These are phyloP conservation scores for Chloromonas sp. DNA, from an alignment of 163 green algal genomes.

Conservation along the genomic window DNA sequence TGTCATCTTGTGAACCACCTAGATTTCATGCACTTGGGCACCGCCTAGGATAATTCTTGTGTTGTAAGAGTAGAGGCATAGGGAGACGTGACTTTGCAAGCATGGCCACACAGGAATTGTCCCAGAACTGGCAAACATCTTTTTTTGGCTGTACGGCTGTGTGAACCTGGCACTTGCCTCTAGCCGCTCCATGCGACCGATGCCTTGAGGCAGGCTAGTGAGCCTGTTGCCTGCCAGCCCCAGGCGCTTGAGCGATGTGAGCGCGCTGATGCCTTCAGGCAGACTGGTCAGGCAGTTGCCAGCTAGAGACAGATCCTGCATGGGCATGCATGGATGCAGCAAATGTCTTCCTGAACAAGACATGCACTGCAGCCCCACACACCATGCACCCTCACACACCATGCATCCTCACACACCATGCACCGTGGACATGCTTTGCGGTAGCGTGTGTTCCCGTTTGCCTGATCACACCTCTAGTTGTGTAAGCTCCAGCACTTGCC, in stretches of 20 bases:
- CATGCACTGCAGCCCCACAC: neutral
- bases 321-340: neutral
- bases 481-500: neutral
- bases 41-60: too few species aligned
- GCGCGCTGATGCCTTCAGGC: slow-evolving; percentile 26
- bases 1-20: too few species aligned
- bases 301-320: slow-evolving; percentile 45
- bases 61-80: too few species aligned
- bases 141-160: too few species aligned
- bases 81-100: too few species aligned
- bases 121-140: too few species aligned
- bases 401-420: neutral
- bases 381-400: slow-evolving; percentile 3
- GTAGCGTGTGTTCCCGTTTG: too few species aligned
- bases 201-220: slow-evolving; percentile 8
- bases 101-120: too few species aligned
- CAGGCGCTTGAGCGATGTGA: slow-evolving; percentile 30
- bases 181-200: slow-evolving; percentile 24
- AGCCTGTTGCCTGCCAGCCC: slow-evolving; percentile 34
- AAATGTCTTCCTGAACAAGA: neutral
- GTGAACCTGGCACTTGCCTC: slow-evolving; percentile 4
- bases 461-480: neutral
- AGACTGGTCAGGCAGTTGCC: slow-evolving; percentile 48
- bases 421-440: too few species aligned
- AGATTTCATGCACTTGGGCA: too few species aligned